These are phyloP conservation scores for Fusarium acutatum DNA, from an alignment of 2,329 filamentous ascomycete genomes.

Conservation along the genomic window DNA sequence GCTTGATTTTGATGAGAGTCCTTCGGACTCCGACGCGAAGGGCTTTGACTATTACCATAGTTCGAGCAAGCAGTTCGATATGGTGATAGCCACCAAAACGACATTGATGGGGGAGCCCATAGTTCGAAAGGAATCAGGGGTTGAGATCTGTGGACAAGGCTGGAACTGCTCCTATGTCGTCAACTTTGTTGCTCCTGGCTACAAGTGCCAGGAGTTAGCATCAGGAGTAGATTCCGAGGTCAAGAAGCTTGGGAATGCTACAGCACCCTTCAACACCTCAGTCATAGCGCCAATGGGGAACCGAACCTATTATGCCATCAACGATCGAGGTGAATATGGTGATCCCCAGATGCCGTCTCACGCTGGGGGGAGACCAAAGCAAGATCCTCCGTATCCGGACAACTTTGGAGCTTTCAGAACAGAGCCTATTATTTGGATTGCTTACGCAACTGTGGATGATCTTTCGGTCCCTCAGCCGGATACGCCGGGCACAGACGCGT, in stretches of 20 bases:
- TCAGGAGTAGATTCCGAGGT: neutral
- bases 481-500: rapidly evolving
- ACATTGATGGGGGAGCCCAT: rapidly evolving
- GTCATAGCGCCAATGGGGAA: neutral
- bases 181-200: conserved; percentile 6
- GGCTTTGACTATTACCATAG: neutral
- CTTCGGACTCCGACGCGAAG: rapidly evolving
- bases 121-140: rapidly evolving
- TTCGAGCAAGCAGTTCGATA: no score
- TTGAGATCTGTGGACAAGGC: neutral
- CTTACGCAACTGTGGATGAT: neutral
- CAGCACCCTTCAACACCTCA: neutral
- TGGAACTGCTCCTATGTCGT: conserved; percentile 20
- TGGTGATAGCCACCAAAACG: neutral
- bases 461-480: rapidly evolving
- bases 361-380: rapidly evolving
- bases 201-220: conserved; percentile 1
- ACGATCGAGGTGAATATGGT: rapidly evolving
- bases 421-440: conserved; percentile 27
- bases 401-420: neutral
- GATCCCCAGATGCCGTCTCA: rapidly evolving
- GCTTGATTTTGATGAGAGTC: rapidly evolving
- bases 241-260: neutral
- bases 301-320: rapidly evolving
- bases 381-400: neutral